Percentiles rank a stretch among this genome's conserved stretches.
Evolutionary conservation across 1,284 basidiomycete genomes (phyloP).

Genomic region (Fomitopsis palustris): DNA sequence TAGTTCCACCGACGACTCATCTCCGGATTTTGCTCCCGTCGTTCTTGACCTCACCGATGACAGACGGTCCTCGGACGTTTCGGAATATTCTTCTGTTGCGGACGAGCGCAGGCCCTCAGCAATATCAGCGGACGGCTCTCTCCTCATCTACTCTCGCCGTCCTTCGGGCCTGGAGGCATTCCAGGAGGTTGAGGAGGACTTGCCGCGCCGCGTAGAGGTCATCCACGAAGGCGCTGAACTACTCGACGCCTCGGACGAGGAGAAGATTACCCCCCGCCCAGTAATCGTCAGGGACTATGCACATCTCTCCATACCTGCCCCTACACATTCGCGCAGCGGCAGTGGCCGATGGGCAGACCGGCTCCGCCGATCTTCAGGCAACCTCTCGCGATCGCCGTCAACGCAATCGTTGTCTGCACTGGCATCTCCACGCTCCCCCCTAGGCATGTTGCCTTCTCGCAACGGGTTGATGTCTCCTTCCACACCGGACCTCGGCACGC

Average conservation of each 20-base stretch:
- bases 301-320: background rate
- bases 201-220: background rate
- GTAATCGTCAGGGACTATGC: background rate
- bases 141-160: background rate
- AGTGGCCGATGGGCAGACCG: constrained; percentile 2
- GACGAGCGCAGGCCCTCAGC: background rate
- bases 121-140: background rate
- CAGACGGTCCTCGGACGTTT: background rate
- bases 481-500: background rate
- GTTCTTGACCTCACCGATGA: background rate
- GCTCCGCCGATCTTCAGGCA: constrained; percentile 3
- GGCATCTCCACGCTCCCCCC: background rate
- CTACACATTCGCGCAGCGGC: background rate
- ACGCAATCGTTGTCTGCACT: background rate
- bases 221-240: background rate
- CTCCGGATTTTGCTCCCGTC: background rate
- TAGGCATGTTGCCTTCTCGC: background rate
- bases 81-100: background rate
- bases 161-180: background rate
- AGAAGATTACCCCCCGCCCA: background rate
- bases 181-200: background rate
- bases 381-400: background rate
- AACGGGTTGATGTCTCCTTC: background rate
- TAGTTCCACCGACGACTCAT: background rate
- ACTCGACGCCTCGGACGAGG: background rate